Evolutionary conservation across 129 eudicot genomes (phyloP).

Genomic region (Flaveria ramosissima): DNA sequence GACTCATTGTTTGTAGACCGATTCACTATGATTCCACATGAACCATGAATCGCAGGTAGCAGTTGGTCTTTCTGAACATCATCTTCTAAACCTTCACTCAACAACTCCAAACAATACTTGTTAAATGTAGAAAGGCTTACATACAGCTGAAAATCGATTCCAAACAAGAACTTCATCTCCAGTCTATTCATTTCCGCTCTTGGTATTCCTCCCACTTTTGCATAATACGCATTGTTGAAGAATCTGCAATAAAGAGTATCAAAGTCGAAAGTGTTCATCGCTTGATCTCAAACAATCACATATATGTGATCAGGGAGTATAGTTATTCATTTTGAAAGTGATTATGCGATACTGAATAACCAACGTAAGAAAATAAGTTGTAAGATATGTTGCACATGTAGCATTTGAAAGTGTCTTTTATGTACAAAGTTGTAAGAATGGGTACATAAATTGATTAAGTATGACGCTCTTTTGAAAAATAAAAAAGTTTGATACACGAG

Average conservation of each 20-base stretch:
- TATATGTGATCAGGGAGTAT: neutral
- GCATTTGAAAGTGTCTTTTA: neutral
- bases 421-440: neutral
- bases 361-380: too few species aligned
- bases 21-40: constrained; percentile 49
- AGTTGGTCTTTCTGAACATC: constrained; percentile 40
- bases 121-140: constrained; percentile 54
- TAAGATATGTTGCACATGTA: too few species aligned
- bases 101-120: constrained; percentile 50
- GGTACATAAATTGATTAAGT: neutral
- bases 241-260: constrained; percentile 44
- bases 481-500: too few species aligned
- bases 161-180: constrained; percentile 68
- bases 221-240: constrained; percentile 75
- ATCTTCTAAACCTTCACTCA: constrained; percentile 30
- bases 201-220: constrained; percentile 80
- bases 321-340: neutral
- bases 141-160: constrained; percentile 55
- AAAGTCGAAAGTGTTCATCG: neutral
- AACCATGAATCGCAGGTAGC: neutral
- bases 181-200: constrained; percentile 62
- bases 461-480: neutral
- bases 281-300: neutral
- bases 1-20: constrained; percentile 56
- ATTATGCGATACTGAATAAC: too few species aligned